Base-by-base conservation (phyloP, 139 green algal genomes). In the Gonium pectorale region DNA sequence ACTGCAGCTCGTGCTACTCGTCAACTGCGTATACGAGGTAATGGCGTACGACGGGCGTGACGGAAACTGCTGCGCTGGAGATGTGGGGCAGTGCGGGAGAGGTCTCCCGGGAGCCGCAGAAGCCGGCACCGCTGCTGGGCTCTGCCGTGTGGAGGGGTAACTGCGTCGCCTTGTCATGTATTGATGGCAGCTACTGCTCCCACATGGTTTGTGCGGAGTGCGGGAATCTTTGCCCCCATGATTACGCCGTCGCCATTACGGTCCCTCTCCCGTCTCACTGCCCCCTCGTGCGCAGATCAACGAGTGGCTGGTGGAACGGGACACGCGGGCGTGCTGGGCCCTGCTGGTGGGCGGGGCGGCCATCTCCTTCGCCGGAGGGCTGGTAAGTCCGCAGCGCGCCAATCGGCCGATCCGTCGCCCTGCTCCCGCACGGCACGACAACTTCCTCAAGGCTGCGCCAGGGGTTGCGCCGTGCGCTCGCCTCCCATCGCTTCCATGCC, bases 1-100 rank as follows among this genome's bases (percentile, higher is more conserved):
- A 0, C 79, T 98, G 33, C 94, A 96, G 74, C 85, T 97, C 37
- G 52, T 98, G 8, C 91, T 97, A 46, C 77, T 98, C 26, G 88
- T 98, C n/a, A 86, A 95, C 64, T 93, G 94, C 33, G 63, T 95
- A 13, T 98, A 97, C 59, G 52, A 75, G 27, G 52, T 93, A 9
- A n/a, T n/a, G n/a, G n/a, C 83, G 89, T 68, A n/a, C 19, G 56
- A 33, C 19, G 24, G n/a, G n/a, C n/a, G n/a, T n/a, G n/a, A n/a
- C n/a, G n/a, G n/a, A n/a, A n/a, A n/a, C n/a, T n/a, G n/a, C n/a
- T n/a, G n/a, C n/a, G n/a, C n/a, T n/a, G n/a, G n/a, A n/a, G n/a
- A n/a, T n/a, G n/a, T n/a, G 11, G 33, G 33, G 31, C 13, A 33
- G 31, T 37, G 59, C 27, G 26, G 27, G 27, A 24, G 56, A 64